Evolutionary conservation across 2,329 filamentous ascomycete species (phyloP).

Genomic region (Colletotrichum acutatum): DNA sequence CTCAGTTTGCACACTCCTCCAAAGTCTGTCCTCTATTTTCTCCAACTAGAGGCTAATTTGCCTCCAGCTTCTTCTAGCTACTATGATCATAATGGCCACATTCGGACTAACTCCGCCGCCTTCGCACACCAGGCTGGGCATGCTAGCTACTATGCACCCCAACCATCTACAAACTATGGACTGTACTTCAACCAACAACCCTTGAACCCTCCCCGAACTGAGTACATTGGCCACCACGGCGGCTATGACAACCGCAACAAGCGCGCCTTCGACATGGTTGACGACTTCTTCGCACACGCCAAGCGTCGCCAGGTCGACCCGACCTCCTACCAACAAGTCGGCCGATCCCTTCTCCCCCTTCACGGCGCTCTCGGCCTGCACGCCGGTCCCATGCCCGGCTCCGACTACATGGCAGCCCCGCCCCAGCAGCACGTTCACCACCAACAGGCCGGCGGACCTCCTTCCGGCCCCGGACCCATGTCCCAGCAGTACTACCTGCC

Average conservation of each 20-base stretch:
- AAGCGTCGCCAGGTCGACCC: conserved; percentile 94
- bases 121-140: conserved; percentile 69
- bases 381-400: conserved; percentile 56
- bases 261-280: conserved; percentile 86
- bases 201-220: conserved; percentile 62
- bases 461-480: conserved; percentile 67
- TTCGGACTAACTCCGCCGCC: conserved; percentile 65
- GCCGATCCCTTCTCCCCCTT: conserved; percentile 85
- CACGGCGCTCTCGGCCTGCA: conserved; percentile 77
- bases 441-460: conserved; percentile 46
- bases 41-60: conserved; percentile 54
- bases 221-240: conserved; percentile 72
- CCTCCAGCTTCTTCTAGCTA: conserved; percentile 65
- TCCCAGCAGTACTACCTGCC: conserved; percentile 89
- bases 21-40: conserved; percentile 41
- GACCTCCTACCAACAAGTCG: conserved; percentile 89
- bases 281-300: conserved; percentile 93
- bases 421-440: conserved; percentile 59
- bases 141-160: conserved; percentile 67
- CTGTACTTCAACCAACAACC: conserved; percentile 81
- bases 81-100: conserved; percentile 74
- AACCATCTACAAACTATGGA: conserved; percentile 70
- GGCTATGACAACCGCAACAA: conserved; percentile 76
- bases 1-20: conserved; percentile 33
- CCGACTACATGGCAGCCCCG: conserved; percentile 64